Percentiles rank a stretch among this genome's conserved stretches.
Conservation (phyloP, 805 yeast species). For the Ogataea pignaliae region DNA sequence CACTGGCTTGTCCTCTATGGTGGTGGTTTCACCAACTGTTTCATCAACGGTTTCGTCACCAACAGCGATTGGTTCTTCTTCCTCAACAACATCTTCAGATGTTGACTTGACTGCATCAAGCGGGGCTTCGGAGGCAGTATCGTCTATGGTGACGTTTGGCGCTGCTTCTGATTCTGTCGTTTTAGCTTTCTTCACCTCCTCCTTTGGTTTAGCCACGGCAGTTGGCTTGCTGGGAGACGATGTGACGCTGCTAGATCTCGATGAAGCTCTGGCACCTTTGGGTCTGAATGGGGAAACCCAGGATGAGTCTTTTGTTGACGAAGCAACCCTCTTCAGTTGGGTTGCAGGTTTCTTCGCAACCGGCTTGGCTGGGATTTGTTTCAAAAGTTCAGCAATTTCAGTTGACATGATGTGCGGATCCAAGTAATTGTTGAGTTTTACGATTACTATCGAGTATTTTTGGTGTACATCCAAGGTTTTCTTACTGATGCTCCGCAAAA, state of each 20-base stretch:
- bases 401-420: constrained; percentile 10
- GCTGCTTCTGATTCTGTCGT: constrained; percentile 6
- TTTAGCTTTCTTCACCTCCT: constrained; percentile 5
- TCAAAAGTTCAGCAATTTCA: constrained; percentile 18
- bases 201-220: constrained; percentile 1
- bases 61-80: constrained; percentile 8
- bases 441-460: not conserved
- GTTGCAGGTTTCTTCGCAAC: constrained; percentile 11
- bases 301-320: constrained; percentile 9
- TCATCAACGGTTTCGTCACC: constrained; percentile 6
- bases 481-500: too few species aligned
- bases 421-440: too few species aligned
- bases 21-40: constrained; percentile 5
- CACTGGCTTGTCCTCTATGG: constrained; percentile 10
- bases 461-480: not conserved
- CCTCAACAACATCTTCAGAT: constrained; percentile 13
- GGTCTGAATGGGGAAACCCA: constrained; percentile 31
- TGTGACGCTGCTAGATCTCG: constrained; percentile 5
- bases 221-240: constrained; percentile 1
- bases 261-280: constrained; percentile 3
- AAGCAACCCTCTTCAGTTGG: constrained; percentile 19
- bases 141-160: constrained; percentile 4
- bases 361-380: constrained; percentile 6
- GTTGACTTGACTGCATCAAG: constrained; percentile 4
- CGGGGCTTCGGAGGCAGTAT: constrained; percentile 13